Evolutionary conservation across 306 rosid species (phyloP).

Genomic region (Dalbergia cultrata): DNA sequence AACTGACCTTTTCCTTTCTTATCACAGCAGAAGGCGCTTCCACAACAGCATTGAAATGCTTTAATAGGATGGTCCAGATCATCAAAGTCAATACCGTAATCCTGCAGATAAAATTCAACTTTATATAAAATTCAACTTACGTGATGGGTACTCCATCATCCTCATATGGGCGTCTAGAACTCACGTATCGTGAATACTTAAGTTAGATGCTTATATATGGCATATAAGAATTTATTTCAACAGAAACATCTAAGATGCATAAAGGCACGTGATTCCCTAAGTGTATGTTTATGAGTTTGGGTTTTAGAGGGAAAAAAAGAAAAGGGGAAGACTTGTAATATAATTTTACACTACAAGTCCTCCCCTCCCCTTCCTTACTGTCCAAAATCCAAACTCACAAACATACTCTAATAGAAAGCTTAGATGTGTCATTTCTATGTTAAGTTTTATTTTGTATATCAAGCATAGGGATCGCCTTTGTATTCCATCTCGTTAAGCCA

Average conservation of each 20-base stretch:
- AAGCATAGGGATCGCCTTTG: neutral
- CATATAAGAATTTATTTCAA: neutral
- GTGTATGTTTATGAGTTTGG: too few species aligned
- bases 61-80: slow-evolving; percentile 74
- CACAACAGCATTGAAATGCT: slow-evolving; percentile 77
- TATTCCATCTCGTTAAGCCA: neutral
- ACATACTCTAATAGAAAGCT: too few species aligned
- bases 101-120: slow-evolving; percentile 53
- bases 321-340: too few species aligned
- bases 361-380: too few species aligned
- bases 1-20: slow-evolving; percentile 56
- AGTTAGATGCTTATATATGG: neutral
- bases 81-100: slow-evolving; percentile 79
- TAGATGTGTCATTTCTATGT: too few species aligned
- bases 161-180: neutral
- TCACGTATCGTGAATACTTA: neutral
- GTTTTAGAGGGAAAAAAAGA: too few species aligned
- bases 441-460: neutral
- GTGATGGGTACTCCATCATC: slow-evolving; percentile 15
- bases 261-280: slow-evolving; percentile 1
- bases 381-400: too few species aligned
- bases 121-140: neutral
- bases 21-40: slow-evolving; percentile 65
- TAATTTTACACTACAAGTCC: too few species aligned
- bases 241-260: neutral